Base-by-base conservation (phyloP, 192 early-diverging fungal species). In the Backusella circina region DNA sequence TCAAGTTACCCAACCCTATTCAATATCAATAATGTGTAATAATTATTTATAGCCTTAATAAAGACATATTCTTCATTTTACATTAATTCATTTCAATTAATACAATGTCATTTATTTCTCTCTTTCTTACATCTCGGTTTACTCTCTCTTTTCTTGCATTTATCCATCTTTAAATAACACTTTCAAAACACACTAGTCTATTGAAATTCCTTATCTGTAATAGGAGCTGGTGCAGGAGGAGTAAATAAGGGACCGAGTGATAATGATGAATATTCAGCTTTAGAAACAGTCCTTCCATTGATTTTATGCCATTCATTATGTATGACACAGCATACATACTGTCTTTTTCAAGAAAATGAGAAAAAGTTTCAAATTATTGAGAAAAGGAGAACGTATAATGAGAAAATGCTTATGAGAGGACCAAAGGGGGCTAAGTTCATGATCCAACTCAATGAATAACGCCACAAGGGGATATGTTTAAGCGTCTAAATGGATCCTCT, bases 1-100 rank as follows among this genome's bases (percentile, higher is more conserved):
- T 97, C 16, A 77, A 47, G 31, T 39, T 73, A 26, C 13, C 35
- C 36, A 26, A 61, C 15, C 72, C 51, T 28, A 73, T 73, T 39
- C 8, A 61, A 31, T 30, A 50, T 31, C 72, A 73, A 73, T 64
- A 33, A 38, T 73, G 37, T 23, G n/a, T 47, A 47, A 18, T 47
- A 47, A 4, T 10, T 13, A 61, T 61, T 28, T 26, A 7, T n/a
- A 5, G 7, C 6, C 16, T n/a, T 47, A 61, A 61, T 23, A 61
- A 61, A 61, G 12, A 8, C 9, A 61, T 61, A 28, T 28, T 26
- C 3, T 61, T 61, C 12, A 23, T 28, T 61, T 61, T 61, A 54
- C 9, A 54, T 61, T 28, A 23, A 61, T 61, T 47, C 18, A 18
- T n/a, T 47, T 6, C 16, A 16, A 0, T 16, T 7, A 4, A 5